Percentiles rank a stretch among this genome's conserved stretches.
phyloP scores from a whole-genome alignment of 257 asterid genomes.

The Solanum sejunctum region DNA sequence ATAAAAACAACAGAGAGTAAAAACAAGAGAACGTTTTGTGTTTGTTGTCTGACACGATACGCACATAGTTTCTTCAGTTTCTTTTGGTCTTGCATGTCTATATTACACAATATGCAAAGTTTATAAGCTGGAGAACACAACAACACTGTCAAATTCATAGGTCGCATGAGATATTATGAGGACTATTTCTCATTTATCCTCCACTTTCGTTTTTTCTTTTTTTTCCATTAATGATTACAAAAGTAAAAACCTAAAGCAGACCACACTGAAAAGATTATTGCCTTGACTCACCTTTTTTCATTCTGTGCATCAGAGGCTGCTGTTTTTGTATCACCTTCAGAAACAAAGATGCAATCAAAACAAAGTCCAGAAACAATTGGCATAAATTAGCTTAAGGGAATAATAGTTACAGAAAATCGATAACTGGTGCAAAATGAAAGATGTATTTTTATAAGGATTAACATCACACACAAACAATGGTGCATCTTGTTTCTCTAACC shows the following conservation, averaged over 20 bases:
- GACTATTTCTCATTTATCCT: not conserved
- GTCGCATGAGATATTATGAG: not conserved
- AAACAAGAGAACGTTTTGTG: constrained; percentile 27
- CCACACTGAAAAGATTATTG: not conserved
- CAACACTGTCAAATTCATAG: not conserved
- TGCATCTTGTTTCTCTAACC: not conserved
- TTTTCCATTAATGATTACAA: not conserved
- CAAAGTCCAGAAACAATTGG: not conserved
- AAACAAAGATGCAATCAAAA: constrained; percentile 1
- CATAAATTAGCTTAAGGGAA: not conserved
- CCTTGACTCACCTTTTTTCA: constrained; percentile 25
- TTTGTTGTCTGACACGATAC: constrained; percentile 14
- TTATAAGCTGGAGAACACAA: not conserved
- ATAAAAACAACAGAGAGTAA: not conserved
- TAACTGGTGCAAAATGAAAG: not conserved
- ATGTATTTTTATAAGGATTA: not conserved
- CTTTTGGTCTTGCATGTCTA: constrained; percentile 2
- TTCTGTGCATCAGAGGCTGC: constrained; percentile 24
- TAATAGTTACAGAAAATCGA: not conserved
- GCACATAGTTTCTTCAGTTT: constrained; percentile 14
- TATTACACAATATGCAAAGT: not conserved
- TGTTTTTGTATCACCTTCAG: constrained; percentile 30
- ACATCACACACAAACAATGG: not conserved
- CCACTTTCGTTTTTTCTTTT: not conserved
- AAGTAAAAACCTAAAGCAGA: not conserved